These are phyloP conservation scores for Lichtheimia hyalospora DNA, from an alignment of 371 early-diverging fungal species.

Conservation along the genomic window DNA sequence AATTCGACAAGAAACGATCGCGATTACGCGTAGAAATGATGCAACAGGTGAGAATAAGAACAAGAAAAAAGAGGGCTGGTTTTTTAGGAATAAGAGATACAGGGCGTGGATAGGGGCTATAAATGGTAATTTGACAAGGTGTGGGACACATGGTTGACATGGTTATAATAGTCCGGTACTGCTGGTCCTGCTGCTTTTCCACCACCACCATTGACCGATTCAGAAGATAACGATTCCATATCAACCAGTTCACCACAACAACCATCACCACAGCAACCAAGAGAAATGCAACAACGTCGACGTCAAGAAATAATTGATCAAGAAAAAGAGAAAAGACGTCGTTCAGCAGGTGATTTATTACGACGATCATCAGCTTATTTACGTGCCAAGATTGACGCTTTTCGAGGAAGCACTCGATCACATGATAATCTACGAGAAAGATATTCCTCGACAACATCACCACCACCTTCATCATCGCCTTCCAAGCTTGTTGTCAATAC, in stretches of 20 bases:
- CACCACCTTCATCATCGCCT: background rate
- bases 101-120: slow-evolving; percentile 12
- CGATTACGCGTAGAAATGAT: slow-evolving; percentile 35
- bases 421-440: slow-evolving; percentile 11
- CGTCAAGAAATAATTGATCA: background rate
- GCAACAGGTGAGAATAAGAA: slow-evolving; percentile 20
- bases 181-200: no score
- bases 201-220: no score
- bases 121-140: slow-evolving; percentile 17
- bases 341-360: slow-evolving; percentile 43
- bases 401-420: slow-evolving; percentile 20
- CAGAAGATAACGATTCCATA: no score
- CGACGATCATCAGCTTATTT: slow-evolving; percentile 45
- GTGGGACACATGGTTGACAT: slow-evolving; percentile 1
- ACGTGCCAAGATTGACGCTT: slow-evolving; percentile 37
- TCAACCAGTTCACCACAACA: background rate
- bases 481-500: slow-evolving; percentile 41
- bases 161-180: no score
- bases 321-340: slow-evolving; percentile 12
- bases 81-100: no score
- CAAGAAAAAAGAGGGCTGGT: background rate
- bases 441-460: background rate
- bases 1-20: slow-evolving; percentile 39
- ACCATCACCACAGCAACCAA: background rate
- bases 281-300: background rate